These are phyloP conservation scores for Colletotrichum tropicale DNA, from an alignment of 2,329 filamentous ascomycete genomes.

Conservation along the genomic window DNA sequence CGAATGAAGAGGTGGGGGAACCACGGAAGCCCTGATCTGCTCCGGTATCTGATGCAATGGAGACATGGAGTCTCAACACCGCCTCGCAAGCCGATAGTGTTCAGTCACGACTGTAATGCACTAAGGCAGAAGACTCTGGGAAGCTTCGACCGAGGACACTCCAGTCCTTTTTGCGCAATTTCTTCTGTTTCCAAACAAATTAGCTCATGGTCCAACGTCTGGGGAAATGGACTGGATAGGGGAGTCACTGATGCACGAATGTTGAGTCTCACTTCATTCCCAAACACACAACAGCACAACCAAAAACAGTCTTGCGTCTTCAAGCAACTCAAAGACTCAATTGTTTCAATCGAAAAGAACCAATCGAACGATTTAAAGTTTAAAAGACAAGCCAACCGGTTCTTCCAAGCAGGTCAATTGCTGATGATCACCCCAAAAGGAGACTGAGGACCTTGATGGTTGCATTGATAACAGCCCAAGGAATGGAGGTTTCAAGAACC, in stretches of 20 bases:
- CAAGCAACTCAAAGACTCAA: neutral
- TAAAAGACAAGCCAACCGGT: neutral
- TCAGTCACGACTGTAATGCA: neutral
- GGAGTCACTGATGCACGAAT: neutral
- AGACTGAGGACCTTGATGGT: conserved; percentile 19
- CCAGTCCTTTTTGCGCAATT: rapidly evolving
- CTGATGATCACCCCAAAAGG: neutral
- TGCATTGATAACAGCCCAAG: conserved; percentile 2
- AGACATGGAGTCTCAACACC: neutral
- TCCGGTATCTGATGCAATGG: rapidly evolving
- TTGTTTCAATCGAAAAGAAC: neutral
- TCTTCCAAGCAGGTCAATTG: neutral
- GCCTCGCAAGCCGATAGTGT: rapidly evolving
- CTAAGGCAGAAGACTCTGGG: neutral
- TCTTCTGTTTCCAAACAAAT: rapidly evolving
- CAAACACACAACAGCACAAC: neutral
- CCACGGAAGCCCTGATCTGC: neutral
- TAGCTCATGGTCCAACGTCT: rapidly evolving
- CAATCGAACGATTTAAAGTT: neutral
- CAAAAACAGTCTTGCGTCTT: neutral
- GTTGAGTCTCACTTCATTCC: neutral
- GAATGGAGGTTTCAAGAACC: neutral
- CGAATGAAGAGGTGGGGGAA: rapidly evolving
- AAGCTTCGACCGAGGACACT: neutral
- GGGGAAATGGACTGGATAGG: rapidly evolving